phyloP scores from a whole-genome alignment of 179 eudicot species.

The Vitellaria paradoxa region DNA sequence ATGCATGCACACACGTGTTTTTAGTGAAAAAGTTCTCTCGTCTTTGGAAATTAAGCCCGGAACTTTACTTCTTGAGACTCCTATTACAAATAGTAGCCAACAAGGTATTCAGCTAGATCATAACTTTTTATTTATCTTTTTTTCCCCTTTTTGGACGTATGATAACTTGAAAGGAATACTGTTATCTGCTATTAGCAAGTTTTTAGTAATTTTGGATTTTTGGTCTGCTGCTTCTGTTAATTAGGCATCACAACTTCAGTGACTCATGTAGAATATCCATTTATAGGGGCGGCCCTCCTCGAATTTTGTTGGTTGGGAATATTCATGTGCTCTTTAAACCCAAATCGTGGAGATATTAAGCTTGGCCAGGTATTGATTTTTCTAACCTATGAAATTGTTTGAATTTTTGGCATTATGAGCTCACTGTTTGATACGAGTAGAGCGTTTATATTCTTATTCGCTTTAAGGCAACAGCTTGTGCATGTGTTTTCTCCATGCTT shows the following conservation, averaged over 20 bases:
- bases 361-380: conserved; percentile 74
- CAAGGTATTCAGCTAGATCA: neutral
- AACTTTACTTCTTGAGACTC: neutral
- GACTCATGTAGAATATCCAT: conserved; percentile 10
- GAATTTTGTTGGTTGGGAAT: conserved; percentile 71
- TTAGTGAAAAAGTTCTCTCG: neutral
- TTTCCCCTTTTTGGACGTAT: neutral
- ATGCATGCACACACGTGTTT: neutral
- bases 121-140: neutral
- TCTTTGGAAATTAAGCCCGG: neutral
- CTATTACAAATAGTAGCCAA: neutral
- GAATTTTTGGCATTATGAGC: neutral
- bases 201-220: neutral
- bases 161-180: neutral
- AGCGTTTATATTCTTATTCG: neutral
- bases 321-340: conserved; percentile 84
- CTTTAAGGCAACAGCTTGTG: neutral
- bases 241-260: neutral
- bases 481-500: neutral
- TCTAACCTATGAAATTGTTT: conserved; percentile 4
- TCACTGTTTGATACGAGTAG: neutral
- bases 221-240: neutral
- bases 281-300: conserved; percentile 29
- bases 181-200: neutral
- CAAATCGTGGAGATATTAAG: conserved; percentile 88